Conservation (phyloP, 331 rosid genomes). For the Stylosanthes scabra region DNA sequence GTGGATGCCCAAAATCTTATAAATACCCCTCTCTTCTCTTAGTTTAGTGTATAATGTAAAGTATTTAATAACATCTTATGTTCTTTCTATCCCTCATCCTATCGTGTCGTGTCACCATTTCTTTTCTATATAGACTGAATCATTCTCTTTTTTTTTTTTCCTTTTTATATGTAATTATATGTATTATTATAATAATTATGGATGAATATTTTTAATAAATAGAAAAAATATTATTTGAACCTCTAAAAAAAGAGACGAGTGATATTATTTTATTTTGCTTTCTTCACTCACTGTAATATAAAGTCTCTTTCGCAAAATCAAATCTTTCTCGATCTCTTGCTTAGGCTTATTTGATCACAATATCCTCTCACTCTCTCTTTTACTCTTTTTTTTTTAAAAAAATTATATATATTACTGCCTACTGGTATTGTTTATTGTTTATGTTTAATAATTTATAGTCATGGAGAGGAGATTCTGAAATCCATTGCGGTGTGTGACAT, state of each 20-base stretch:
- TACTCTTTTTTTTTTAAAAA: neutral
- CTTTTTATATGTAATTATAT: no score
- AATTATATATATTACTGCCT: no score
- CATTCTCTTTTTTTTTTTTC: no score
- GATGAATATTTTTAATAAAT: no score
- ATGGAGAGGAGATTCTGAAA: constrained; percentile 75
- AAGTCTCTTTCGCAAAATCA: constrained; percentile 53
- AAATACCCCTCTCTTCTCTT: constrained; percentile 30
- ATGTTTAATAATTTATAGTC: no score
- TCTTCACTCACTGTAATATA: no score
- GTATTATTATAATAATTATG: no score
- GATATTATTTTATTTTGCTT: neutral
- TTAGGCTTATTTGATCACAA: constrained; percentile 49
- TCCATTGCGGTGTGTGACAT: constrained; percentile 61
- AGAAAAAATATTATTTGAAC: no score
- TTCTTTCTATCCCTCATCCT: constrained; percentile 36
- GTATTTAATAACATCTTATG: constrained; percentile 21
- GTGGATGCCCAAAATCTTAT: constrained; percentile 24
- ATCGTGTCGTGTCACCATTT: constrained; percentile 15
- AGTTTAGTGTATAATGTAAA: neutral
- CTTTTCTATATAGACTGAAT: neutral
- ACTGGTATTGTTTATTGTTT: neutral
- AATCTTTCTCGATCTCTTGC: constrained; percentile 59
- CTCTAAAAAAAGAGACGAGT: no score
- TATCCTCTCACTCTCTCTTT: constrained; percentile 1